Evolutionary conservation across 2,329 filamentous ascomycete genomes (phyloP).

Genomic region (Aspergillus latus): DNA sequence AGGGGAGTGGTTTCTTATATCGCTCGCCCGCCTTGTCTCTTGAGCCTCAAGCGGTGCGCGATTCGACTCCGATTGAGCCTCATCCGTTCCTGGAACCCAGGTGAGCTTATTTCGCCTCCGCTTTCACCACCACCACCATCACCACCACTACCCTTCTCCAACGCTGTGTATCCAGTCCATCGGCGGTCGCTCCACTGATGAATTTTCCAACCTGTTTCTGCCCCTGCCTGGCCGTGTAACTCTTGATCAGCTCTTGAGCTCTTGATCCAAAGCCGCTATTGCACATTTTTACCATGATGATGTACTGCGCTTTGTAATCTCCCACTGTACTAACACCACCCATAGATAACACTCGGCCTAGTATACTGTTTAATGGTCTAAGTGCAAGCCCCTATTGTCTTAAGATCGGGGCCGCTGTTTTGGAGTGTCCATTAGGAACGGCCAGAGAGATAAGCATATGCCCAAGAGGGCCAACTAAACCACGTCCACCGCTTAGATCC

Average conservation of each 20-base stretch:
- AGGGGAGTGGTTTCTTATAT: slow-evolving; percentile 12
- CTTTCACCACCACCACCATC: neutral
- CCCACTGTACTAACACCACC: neutral
- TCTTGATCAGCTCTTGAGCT: neutral
- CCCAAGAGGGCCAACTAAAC: slow-evolving; percentile 5
- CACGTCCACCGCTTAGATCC: slow-evolving; percentile 1
- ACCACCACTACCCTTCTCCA: neutral
- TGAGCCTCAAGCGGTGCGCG: slow-evolving; percentile 19
- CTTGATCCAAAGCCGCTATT: neutral
- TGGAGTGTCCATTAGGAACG: slow-evolving; percentile 2
- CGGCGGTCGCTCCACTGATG: neutral
- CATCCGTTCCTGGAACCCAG: slow-evolving; percentile 20
- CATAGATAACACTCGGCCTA: neutral
- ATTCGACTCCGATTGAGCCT: slow-evolving; percentile 24
- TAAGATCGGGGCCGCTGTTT: slow-evolving; percentile 3
- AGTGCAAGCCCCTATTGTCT: neutral
- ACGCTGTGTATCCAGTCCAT: neutral
- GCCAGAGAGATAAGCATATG: neutral
- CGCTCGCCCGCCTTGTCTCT: slow-evolving; percentile 5
- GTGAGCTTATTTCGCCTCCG: slow-evolving; percentile 20
- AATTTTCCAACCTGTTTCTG: neutral
- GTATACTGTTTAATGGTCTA: slow-evolving; percentile 9
- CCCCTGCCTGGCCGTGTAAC: neutral
- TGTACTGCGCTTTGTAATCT: neutral
- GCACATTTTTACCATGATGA: neutral